Conservation (phyloP, 2,329 filamentous ascomycete species). For the Neopestalotiopsis clavispora region DNA sequence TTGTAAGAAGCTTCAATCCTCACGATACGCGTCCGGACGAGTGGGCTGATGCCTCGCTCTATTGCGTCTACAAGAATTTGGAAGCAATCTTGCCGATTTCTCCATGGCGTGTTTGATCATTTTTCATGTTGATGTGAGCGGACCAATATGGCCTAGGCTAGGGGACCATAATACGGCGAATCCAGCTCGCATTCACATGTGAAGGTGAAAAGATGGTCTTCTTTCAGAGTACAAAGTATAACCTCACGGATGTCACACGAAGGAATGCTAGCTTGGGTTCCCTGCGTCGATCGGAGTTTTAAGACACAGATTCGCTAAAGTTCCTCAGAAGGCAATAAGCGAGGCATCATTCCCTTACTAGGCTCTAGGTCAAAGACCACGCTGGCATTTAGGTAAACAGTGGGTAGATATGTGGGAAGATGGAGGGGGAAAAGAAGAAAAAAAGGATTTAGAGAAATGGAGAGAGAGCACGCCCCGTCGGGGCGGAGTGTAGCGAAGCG, state of each 20-base stretch:
- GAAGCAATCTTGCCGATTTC: too few species aligned
- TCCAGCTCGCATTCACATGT: too few species aligned
- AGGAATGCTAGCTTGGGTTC: not conserved
- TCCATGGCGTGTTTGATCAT: too few species aligned
- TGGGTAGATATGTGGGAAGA: not conserved
- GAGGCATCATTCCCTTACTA: not conserved
- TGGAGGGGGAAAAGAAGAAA: too few species aligned
- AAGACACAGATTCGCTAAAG: not conserved
- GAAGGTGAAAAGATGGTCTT: too few species aligned
- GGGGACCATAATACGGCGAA: too few species aligned
- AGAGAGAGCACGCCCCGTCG: not conserved
- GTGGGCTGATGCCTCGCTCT: not conserved
- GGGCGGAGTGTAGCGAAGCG: slow-evolving; percentile 4
- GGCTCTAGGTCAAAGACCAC: slow-evolving; percentile 6
- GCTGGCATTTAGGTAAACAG: not conserved
- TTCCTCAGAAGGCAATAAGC: not conserved
- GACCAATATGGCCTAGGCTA: too few species aligned
- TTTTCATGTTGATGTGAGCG: too few species aligned
- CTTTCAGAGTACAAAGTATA: too few species aligned
- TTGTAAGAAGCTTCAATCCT: not conserved
- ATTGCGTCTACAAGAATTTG: not conserved
- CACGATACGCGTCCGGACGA: not conserved
- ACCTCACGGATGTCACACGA: too few species aligned
- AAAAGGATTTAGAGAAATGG: not conserved
- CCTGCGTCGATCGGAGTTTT: not conserved